phyloP scores from a whole-genome alignment of 768 basidiomycete species.

The Steccherinum ochraceum region DNA sequence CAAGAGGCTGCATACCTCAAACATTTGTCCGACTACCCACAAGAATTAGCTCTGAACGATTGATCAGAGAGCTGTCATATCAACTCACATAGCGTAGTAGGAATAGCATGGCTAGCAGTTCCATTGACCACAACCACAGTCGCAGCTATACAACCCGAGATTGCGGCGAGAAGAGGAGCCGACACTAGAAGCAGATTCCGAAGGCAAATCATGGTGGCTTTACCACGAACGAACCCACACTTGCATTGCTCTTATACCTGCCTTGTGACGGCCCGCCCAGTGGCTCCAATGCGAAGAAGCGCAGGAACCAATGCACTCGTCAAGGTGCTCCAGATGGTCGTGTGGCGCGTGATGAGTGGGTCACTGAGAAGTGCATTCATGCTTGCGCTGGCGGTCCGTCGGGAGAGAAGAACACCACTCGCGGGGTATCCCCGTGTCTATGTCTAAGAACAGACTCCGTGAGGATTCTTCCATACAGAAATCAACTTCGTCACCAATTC shows the following conservation, averaged over 20 bases:
- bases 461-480: too few relatives aligned
- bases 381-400: background rate
- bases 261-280: background rate
- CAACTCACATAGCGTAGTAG: slow-evolving; percentile 45
- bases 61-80: too few relatives aligned
- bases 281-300: background rate
- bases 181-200: background rate
- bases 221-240: background rate
- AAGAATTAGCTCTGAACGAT: too few relatives aligned
- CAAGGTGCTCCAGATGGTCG: too few relatives aligned
- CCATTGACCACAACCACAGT: slow-evolving; percentile 36
- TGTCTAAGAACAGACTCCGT: too few relatives aligned
- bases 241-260: background rate
- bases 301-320: too few relatives aligned
- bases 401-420: too few relatives aligned
- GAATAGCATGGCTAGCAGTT: slow-evolving; percentile 45
- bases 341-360: background rate
- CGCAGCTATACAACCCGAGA: background rate
- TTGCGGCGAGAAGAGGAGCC: background rate
- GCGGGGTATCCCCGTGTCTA: too few relatives aligned
- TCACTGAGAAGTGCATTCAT: background rate
- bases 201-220: background rate
- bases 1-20: slow-evolving; percentile 42
- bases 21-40: slow-evolving; percentile 53
- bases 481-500: too few relatives aligned